Evolutionary conservation across 2,329 filamentous ascomycete genomes (phyloP).

Genomic region (Calonectria henricotiae): DNA sequence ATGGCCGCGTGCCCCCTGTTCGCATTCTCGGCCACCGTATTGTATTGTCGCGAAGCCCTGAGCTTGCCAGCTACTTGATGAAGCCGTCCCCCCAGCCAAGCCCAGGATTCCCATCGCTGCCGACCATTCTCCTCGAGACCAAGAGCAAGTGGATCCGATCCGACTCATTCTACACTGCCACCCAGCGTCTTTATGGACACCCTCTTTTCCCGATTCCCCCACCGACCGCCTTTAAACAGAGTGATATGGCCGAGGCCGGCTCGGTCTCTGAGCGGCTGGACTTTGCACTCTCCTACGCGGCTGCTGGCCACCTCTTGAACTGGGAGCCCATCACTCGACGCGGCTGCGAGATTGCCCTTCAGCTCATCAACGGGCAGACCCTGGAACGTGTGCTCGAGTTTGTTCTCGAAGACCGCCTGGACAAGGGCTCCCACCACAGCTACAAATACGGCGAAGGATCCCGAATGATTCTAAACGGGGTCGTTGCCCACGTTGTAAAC

Average conservation of each 20-base stretch:
- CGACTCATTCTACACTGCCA: constrained; percentile 71
- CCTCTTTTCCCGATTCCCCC: constrained; percentile 63
- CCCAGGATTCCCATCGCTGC: constrained; percentile 48
- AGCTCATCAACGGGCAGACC: constrained; percentile 75
- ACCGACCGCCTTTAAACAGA: constrained; percentile 50
- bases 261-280: constrained; percentile 64
- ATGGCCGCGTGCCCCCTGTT: constrained; percentile 60
- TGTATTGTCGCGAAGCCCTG: constrained; percentile 68
- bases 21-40: constrained; percentile 71
- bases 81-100: constrained; percentile 55
- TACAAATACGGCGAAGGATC: constrained; percentile 71
- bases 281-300: constrained; percentile 76
- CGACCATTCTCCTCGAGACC: constrained; percentile 62
- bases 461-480: constrained; percentile 69
- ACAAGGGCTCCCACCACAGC: constrained; percentile 60
- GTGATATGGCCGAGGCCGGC: constrained; percentile 58
- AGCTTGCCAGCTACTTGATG: constrained; percentile 51
- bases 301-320: constrained; percentile 73
- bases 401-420: constrained; percentile 62
- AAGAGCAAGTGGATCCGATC: constrained; percentile 70
- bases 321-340: constrained; percentile 71
- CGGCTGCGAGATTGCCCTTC: constrained; percentile 73
- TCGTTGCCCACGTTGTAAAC: constrained; percentile 73
- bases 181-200: constrained; percentile 73
- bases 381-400: constrained; percentile 76